A percentile compares a stretch with the other conserved stretches of the same genome.
Evolutionary conservation across 371 early-diverging fungal genomes (phyloP).

Genomic region (Rhizopus arrhizus): DNA sequence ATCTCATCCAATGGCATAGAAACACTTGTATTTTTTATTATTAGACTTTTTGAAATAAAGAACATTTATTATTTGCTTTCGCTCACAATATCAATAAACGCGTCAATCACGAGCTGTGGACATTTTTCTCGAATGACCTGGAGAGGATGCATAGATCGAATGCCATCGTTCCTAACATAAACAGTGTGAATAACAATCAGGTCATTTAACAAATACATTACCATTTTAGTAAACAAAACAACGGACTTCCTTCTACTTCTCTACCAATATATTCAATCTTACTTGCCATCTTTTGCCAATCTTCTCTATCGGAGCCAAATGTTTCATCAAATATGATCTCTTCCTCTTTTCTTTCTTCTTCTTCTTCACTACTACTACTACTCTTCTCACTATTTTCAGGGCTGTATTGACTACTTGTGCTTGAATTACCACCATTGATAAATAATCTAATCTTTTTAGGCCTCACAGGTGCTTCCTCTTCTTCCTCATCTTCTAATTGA

Average conservation of each 20-base stretch:
- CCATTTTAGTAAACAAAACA: constrained; percentile 24
- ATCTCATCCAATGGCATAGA: not conserved
- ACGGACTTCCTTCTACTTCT: constrained; percentile 7
- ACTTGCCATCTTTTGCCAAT: constrained; percentile 16
- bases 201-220: constrained; percentile 1
- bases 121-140: constrained; percentile 16
- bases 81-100: not conserved
- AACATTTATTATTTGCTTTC: not conserved
- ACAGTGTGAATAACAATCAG: not conserved
- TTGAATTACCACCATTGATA: not conserved
- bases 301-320: constrained; percentile 1
- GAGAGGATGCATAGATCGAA: constrained; percentile 18
- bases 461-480: not conserved
- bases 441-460: not conserved
- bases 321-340: constrained; percentile 15
- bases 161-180: constrained; percentile 19
- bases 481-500: not conserved
- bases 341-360: not conserved
- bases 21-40: not conserved
- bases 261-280: constrained; percentile 22
- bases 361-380: constrained; percentile 57
- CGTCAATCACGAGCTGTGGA: constrained; percentile 9
- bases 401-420: not conserved
- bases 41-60: not conserved
- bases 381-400: constrained; percentile 26